Evolutionary conservation across 1,284 basidiomycete species (phyloP).

Genomic region (Waitea zeae): DNA sequence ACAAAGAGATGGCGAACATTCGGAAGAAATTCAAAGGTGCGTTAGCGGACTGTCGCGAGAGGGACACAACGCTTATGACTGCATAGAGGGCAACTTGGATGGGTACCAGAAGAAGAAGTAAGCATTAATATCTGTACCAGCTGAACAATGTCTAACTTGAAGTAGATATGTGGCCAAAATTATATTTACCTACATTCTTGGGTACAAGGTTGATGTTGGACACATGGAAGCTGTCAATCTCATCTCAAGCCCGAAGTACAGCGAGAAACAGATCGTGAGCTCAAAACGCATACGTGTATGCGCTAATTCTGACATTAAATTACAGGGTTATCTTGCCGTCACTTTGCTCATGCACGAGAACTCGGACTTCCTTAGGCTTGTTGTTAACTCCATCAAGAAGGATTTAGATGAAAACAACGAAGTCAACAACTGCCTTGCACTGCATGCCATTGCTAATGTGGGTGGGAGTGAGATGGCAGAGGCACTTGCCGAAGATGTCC

Average conservation of each 20-base stretch:
- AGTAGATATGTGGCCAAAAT: constrained; percentile 86
- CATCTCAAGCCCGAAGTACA: constrained; percentile 90
- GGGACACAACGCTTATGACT: constrained; percentile 2
- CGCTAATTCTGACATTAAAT: constrained; percentile 4
- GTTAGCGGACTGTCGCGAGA: constrained; percentile 4
- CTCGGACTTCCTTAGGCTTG: constrained; percentile 87
- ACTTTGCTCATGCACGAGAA: constrained; percentile 98
- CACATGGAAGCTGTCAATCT: constrained; percentile 99
- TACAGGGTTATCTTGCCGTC: constrained; percentile 89
- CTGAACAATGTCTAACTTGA: constrained; percentile 6
- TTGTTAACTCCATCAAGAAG: constrained; percentile 96
- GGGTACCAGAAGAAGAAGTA: constrained; percentile 99
- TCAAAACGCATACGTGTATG: too few species aligned
- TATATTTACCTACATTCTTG: constrained; percentile 97
- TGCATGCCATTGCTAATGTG: constrained; percentile 97
- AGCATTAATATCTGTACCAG: constrained; percentile 13
- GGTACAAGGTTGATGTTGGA: constrained; percentile 96
- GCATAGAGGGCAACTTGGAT: constrained; percentile 83
- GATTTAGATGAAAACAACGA: constrained; percentile 93
- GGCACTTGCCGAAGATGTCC: constrained; percentile 82
- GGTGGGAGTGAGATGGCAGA: constrained; percentile 98
- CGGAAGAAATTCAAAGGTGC: constrained; percentile 95
- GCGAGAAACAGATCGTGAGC: constrained; percentile 99
- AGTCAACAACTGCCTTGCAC: constrained; percentile 87
- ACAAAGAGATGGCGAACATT: constrained; percentile 99